A percentile compares a stretch with the other conserved stretches of the same genome.
Conservation (phyloP, 306 rosid species). For the Luffa acutangula region DNA sequence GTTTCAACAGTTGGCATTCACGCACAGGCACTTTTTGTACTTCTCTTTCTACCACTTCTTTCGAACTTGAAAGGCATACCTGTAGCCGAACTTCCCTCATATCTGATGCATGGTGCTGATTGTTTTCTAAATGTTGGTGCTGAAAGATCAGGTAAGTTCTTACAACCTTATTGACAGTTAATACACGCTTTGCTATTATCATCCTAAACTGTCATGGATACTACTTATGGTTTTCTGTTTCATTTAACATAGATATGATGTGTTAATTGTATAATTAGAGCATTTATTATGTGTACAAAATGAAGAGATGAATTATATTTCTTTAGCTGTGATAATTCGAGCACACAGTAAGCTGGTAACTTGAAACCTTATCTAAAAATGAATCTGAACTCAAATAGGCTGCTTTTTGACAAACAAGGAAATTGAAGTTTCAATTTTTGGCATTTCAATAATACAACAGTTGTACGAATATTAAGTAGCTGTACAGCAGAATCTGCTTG, state of each 20-base stretch:
- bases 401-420: background rate
- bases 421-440: too few relatives aligned
- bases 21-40: slow-evolving; percentile 66
- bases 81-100: slow-evolving; percentile 54
- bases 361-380: background rate
- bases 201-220: slow-evolving; percentile 9
- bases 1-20: background rate
- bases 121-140: slow-evolving; percentile 80
- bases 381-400: background rate
- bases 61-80: slow-evolving; percentile 74
- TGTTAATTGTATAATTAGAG: background rate
- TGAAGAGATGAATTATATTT: background rate
- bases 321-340: background rate
- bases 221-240: background rate
- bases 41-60: slow-evolving; percentile 64
- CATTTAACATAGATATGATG: background rate
- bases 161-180: background rate
- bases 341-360: background rate
- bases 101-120: slow-evolving; percentile 58
- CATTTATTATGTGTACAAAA: background rate
- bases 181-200: slow-evolving; percentile 9
- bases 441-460: too few relatives aligned
- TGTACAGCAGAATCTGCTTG: too few relatives aligned
- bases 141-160: slow-evolving; percentile 31
- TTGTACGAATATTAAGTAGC: too few relatives aligned